A percentile compares a stretch with the other conserved stretches of the same genome.
Evolutionary conservation across 441 rosid species (phyloP).

Genomic region (Sinapis alba): DNA sequence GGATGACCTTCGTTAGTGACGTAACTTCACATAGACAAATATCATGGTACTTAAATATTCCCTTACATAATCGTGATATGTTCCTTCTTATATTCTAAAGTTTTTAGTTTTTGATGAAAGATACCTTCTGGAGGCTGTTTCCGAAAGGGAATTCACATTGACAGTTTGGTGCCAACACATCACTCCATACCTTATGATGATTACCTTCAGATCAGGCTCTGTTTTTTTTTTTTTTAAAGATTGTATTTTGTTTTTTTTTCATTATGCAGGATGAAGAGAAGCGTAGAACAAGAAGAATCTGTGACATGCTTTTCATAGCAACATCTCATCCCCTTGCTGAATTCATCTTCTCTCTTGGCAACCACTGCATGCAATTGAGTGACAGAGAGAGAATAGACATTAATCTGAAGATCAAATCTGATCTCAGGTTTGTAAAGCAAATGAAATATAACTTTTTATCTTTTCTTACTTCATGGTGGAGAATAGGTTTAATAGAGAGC

Average conservation of each 20-base stretch:
- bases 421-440: slow-evolving; percentile 66
- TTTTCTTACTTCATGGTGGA: neutral
- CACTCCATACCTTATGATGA: neutral
- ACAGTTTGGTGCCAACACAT: slow-evolving; percentile 56
- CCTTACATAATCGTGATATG: neutral
- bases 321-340: slow-evolving; percentile 85
- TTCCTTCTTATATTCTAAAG: neutral
- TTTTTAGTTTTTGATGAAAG: slow-evolving; percentile 53
- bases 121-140: slow-evolving; percentile 86
- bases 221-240: neutral
- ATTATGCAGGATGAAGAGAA: slow-evolving; percentile 73
- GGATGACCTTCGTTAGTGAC: neutral
- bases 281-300: slow-evolving; percentile 76
- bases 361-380: slow-evolving; percentile 62
- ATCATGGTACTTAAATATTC: neutral
- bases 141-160: slow-evolving; percentile 70
- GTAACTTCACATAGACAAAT: too few relatives aligned
- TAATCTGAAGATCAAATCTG: slow-evolving; percentile 67
- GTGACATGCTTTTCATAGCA: slow-evolving; percentile 83
- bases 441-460: neutral
- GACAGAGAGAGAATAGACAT: slow-evolving; percentile 52
- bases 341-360: slow-evolving; percentile 77
- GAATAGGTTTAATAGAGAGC: neutral
- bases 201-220: neutral
- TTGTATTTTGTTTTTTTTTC: neutral